These are phyloP conservation scores for Exophiala mesophila DNA, from an alignment of 2,329 filamentous ascomycete genomes.

Conservation along the genomic window DNA sequence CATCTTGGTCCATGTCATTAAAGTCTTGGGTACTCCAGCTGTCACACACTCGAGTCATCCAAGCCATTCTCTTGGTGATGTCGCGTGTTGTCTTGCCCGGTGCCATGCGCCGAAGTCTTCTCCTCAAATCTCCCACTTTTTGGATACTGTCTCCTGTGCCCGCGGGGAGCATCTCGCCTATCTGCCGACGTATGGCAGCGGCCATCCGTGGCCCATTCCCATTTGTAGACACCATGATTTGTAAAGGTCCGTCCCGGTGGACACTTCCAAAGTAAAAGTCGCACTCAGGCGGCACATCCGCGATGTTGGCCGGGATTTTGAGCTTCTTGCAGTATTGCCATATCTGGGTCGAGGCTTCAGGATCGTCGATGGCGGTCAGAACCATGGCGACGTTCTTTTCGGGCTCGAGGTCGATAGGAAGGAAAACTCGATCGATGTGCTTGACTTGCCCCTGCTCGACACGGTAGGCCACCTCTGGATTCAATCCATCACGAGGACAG, in stretches of 20 bases:
- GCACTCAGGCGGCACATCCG: conserved; percentile 92
- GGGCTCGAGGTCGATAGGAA: conserved; percentile 76
- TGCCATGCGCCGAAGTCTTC: conserved; percentile 71
- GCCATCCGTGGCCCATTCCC: conserved; percentile 91
- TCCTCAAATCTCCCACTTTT: conserved; percentile 73
- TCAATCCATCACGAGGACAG: conserved; percentile 72
- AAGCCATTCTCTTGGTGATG: conserved; percentile 38
- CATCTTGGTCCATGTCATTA: conserved; percentile 72
- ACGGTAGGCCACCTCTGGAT: conserved; percentile 81
- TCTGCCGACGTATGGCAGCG: conserved; percentile 75
- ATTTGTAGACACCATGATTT: conserved; percentile 99
- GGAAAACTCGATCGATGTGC: conserved; percentile 78
- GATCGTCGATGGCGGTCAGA: conserved; percentile 87
- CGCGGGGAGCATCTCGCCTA: conserved; percentile 68
- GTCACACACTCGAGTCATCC: conserved; percentile 92
- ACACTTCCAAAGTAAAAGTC: conserved; percentile 98
- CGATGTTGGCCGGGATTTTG: conserved; percentile 86
- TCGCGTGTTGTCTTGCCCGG: conserved; percentile 44
- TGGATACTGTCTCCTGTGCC: conserved; percentile 83
- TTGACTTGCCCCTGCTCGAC: conserved; percentile 69
- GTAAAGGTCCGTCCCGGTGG: conserved; percentile 87
- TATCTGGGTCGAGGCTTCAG: conserved; percentile 79
- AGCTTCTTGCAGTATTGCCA: conserved; percentile 89
- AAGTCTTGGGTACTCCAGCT: conserved; percentile 79
- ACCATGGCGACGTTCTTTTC: conserved; percentile 68